Evolutionary conservation across 306 rosid species (phyloP).

Genomic region (Alnus rubra): DNA sequence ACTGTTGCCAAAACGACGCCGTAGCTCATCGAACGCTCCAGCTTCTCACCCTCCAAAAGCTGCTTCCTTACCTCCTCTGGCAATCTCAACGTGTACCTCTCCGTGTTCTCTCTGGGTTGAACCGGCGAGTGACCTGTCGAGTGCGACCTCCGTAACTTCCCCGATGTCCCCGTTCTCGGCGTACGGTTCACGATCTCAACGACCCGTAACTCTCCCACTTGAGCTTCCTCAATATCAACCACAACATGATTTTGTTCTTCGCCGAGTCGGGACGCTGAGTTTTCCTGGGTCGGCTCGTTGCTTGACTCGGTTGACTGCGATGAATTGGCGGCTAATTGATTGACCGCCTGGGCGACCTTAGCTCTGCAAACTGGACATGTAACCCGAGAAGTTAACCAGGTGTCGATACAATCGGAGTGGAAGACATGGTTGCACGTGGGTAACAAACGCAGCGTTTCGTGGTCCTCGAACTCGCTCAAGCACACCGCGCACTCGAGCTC

Average conservation of each 20-base stretch:
- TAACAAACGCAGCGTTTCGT: conserved; percentile 62
- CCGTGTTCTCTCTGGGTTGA: conserved; percentile 33
- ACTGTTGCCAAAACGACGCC: conserved; percentile 27
- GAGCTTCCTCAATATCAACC: background rate
- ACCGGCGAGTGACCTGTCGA: conserved; percentile 70
- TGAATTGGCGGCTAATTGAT: background rate
- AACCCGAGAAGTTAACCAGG: conserved; percentile 60
- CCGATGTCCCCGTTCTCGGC: conserved; percentile 9
- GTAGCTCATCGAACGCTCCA: conserved; percentile 49
- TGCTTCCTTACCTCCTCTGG: conserved; percentile 63
- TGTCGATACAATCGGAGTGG: conserved; percentile 68
- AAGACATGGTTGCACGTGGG: conserved; percentile 76
- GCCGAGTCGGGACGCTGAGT: background rate
- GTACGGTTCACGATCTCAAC: background rate
- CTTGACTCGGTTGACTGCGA: background rate
- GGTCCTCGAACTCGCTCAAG: conserved; percentile 56
- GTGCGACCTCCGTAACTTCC: conserved; percentile 45
- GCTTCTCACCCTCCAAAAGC: conserved; percentile 38
- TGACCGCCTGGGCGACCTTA: conserved; percentile 17
- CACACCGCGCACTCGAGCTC: conserved; percentile 76
- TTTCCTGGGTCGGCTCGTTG: background rate
- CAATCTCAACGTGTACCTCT: conserved; percentile 54
- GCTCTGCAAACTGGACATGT: conserved; percentile 82
- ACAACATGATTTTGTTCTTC: background rate
- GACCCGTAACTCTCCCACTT: background rate